A percentile compares a stretch with the other conserved stretches of the same genome.
phyloP scores from a whole-genome alignment of 2,329 filamentous ascomycete genomes.

The Byssochlamys sp. region DNA sequence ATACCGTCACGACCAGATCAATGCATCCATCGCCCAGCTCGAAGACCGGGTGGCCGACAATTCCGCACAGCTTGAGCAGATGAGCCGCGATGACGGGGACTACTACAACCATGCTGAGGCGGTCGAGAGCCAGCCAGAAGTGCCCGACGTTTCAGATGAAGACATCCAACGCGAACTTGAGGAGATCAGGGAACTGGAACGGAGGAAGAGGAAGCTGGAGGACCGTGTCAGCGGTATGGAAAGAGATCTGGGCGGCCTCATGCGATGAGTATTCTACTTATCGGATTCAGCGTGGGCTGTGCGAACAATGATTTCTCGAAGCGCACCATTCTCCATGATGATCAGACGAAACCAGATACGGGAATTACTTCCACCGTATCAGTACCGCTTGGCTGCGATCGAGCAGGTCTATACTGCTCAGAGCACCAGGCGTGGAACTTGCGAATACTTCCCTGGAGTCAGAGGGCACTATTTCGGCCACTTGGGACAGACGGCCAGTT shows the following conservation, averaged over 20 bases:
- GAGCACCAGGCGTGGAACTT: no score
- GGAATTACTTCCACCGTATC: no score
- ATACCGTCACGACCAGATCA: conserved; percentile 60
- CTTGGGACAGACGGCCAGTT: not conserved
- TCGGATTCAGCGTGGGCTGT: not conserved
- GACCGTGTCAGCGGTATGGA: conserved; percentile 59
- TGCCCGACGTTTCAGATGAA: conserved; percentile 29
- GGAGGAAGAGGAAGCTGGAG: conserved; percentile 53
- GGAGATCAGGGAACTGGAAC: conserved; percentile 53
- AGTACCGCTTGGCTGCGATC: no score
- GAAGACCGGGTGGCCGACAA: conserved; percentile 72
- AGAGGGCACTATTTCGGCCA: not conserved
- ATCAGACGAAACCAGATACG: not conserved
- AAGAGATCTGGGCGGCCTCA: conserved; percentile 54
- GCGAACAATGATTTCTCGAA: not conserved
- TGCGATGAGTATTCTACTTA: conserved; percentile 33
- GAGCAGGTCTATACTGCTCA: no score
- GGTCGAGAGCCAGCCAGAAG: conserved; percentile 20
- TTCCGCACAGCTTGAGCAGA: conserved; percentile 58
- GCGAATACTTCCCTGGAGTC: not conserved
- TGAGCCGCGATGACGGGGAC: conserved; percentile 53
- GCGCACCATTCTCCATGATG: not conserved
- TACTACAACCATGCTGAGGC: conserved; percentile 46
- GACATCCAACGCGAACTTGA: conserved; percentile 40
- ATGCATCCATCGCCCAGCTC: conserved; percentile 66